Conservation (phyloP, 1,284 basidiomycete genomes). For the Cutaneotrichosporon dermatis region DNA sequence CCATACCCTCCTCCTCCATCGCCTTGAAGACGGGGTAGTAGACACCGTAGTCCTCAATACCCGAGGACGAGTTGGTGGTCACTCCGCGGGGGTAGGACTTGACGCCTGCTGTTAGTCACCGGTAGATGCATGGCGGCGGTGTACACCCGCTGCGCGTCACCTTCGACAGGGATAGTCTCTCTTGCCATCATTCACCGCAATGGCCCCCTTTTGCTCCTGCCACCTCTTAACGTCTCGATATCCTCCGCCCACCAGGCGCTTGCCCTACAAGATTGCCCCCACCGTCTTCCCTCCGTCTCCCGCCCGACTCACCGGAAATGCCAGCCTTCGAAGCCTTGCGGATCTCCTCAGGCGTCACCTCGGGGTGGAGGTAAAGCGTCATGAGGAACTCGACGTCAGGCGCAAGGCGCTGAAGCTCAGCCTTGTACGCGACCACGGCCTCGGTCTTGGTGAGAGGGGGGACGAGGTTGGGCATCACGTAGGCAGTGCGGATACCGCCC, state of each 20-base stretch:
- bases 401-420: conserved; percentile 68
- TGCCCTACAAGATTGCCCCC: too few species aligned
- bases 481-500: conserved; percentile 87
- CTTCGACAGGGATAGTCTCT: too few species aligned
- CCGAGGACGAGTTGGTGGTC: conserved; percentile 94
- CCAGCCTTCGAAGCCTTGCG: conserved; percentile 78
- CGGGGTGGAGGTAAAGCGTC: conserved; percentile 90
- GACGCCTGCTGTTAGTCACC: conserved; percentile 59
- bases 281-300: not conserved
- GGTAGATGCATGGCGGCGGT: too few species aligned
- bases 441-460: conserved; percentile 86
- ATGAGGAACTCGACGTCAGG: conserved; percentile 82
- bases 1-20: conserved; percentile 90
- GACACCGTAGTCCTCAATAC: conserved; percentile 91
- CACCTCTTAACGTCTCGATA: too few species aligned
- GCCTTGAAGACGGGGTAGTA: conserved; percentile 94
- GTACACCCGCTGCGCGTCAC: too few species aligned
- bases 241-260: too few species aligned
- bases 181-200: too few species aligned
- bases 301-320: conserved; percentile 60
- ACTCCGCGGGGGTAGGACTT: conserved; percentile 98
- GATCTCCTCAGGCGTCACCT: conserved; percentile 87
- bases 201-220: too few species aligned
- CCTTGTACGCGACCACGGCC: conserved; percentile 75
- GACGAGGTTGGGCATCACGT: conserved; percentile 97